These are phyloP conservation scores for Mixia osmundae DNA, from an alignment of 1,284 basidiomycete species.

Conservation along the genomic window DNA sequence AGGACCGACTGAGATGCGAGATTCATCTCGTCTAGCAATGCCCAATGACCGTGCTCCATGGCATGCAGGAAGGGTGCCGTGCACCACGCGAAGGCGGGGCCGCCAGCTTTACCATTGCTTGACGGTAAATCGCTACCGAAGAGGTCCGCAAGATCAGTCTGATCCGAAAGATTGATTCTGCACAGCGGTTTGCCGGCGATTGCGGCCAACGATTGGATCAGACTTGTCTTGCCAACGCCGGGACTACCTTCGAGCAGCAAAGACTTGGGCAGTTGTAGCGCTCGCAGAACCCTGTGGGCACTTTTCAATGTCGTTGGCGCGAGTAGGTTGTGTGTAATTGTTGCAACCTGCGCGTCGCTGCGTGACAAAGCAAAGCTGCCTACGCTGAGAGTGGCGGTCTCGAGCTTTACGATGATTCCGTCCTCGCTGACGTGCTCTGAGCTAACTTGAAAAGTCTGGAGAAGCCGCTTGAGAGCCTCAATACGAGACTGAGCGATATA, in stretches of 20 bases:
- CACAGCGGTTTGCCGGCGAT: constrained; percentile 54
- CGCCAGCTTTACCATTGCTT: constrained; percentile 67
- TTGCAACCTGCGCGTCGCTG: no score
- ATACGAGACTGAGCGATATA: neutral
- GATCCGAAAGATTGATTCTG: constrained; percentile 97
- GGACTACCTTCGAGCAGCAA: constrained; percentile 93
- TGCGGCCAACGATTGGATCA: constrained; percentile 67
- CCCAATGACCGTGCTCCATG: constrained; percentile 83
- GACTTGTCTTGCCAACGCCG: constrained; percentile 95
- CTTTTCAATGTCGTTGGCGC: constrained; percentile 79
- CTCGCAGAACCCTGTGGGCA: constrained; percentile 68
- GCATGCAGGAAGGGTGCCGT: constrained; percentile 90
- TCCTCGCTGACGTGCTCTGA: neutral
- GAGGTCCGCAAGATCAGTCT: constrained; percentile 88
- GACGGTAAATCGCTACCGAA: constrained; percentile 93
- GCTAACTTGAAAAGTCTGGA: neutral
- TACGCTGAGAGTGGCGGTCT: no score
- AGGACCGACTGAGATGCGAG: constrained; percentile 41
- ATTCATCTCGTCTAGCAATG: constrained; percentile 62
- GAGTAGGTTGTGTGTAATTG: constrained; percentile 64
- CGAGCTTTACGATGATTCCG: no score
- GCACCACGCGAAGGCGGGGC: constrained; percentile 95
- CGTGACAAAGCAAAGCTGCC: no score
- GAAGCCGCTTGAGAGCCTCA: no score
- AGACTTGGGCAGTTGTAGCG: constrained; percentile 72